Conservation (phyloP, 106 monocot species). For the Amphibolis antarctica region DNA sequence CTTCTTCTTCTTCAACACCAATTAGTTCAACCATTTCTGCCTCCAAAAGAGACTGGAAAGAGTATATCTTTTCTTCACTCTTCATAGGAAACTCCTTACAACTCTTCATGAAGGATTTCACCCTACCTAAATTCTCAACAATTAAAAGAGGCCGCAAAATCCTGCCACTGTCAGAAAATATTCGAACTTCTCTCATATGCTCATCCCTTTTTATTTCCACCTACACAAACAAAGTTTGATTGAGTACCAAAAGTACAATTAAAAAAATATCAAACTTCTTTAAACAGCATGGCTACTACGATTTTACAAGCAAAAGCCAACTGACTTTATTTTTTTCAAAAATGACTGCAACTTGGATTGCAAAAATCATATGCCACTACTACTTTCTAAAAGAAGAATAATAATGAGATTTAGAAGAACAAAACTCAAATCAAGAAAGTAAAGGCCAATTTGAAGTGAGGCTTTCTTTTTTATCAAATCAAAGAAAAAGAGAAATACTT, state of each 20-base stretch:
- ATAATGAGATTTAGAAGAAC: no score
- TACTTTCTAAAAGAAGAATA: no score
- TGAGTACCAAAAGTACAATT: no score
- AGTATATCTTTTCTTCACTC: slow-evolving; percentile 10
- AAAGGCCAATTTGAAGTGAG: no score
- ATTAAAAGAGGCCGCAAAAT: slow-evolving; percentile 74
- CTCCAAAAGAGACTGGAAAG: slow-evolving; percentile 66
- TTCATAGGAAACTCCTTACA: slow-evolving; percentile 29
- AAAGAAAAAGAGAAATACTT: no score
- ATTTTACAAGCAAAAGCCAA: no score
- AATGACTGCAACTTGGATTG: no score
- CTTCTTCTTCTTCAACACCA: slow-evolving; percentile 94
- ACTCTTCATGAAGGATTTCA: slow-evolving; percentile 31
- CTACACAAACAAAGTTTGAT: slow-evolving; percentile 22
- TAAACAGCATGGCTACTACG: slow-evolving; percentile 13
- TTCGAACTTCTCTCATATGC: slow-evolving; percentile 56
- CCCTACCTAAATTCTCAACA: slow-evolving; percentile 68
- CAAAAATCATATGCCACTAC: no score
- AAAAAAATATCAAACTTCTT: slow-evolving; percentile 7
- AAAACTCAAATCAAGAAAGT: no score
- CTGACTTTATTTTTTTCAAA: no score
- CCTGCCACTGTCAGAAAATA: slow-evolving; percentile 85
- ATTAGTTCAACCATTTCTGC: slow-evolving; percentile 66
- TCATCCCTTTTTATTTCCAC: slow-evolving; percentile 88
- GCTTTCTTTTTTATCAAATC: no score